These are phyloP conservation scores for Suhomyces coccinellae DNA, from an alignment of 1,139 yeast species.

Conservation along the genomic window DNA sequence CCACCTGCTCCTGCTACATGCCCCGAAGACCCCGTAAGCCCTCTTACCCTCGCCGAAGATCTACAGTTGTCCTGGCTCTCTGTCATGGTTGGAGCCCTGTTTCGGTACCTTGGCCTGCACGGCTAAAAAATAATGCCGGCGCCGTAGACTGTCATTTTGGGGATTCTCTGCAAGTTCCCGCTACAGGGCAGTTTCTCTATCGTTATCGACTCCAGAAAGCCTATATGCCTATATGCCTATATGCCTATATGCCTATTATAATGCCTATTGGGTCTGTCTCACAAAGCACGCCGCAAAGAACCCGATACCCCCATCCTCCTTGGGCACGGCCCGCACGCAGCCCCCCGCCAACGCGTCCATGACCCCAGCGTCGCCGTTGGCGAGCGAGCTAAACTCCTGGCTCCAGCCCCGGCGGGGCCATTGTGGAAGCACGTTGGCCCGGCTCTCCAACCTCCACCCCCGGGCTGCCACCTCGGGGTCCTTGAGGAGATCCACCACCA, in stretches of 20 bases:
- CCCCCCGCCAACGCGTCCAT: constrained; percentile 67
- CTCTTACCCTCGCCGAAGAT: background rate
- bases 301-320: constrained; percentile 94
- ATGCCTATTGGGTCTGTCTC: background rate
- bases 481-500: constrained; percentile 71
- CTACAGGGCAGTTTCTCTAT: background rate
- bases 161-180: background rate
- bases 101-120: background rate
- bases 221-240: background rate
- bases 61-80: background rate
- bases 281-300: constrained; percentile 89
- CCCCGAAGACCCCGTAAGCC: no score
- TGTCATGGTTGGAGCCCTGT: background rate
- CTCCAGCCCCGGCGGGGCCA: constrained; percentile 87
- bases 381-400: constrained; percentile 59
- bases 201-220: background rate
- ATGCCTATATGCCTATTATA: background rate
- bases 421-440: constrained; percentile 65
- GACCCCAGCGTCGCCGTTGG: constrained; percentile 44
- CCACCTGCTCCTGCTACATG: no score
- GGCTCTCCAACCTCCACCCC: constrained; percentile 76
- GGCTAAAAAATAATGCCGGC: constrained; percentile 1
- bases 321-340: constrained; percentile 82
- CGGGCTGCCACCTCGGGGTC: constrained; percentile 58
- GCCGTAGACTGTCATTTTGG: background rate